Conservation (phyloP, 768 basidiomycete genomes). For the Trametes coccinea region DNA sequence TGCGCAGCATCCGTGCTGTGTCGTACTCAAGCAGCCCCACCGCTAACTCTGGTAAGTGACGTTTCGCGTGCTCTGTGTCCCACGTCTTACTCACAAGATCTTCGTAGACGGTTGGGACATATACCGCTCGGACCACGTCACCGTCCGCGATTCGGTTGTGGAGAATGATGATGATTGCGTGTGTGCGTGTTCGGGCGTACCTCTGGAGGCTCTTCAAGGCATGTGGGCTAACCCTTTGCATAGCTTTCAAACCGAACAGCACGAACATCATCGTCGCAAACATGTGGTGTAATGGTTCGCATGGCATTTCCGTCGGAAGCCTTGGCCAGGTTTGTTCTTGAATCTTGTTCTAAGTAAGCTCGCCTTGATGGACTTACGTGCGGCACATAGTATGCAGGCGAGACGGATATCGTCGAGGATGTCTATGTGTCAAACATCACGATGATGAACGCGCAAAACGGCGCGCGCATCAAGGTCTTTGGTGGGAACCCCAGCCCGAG, state of each 20-base stretch:
- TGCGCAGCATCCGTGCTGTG: slow-evolving; percentile 32
- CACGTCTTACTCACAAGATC: not conserved
- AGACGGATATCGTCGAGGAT: slow-evolving; percentile 46
- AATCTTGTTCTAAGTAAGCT: not conserved
- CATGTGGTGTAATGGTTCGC: slow-evolving; percentile 45
- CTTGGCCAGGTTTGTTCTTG: slow-evolving; percentile 38
- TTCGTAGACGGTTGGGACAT: slow-evolving; percentile 49
- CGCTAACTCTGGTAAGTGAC: slow-evolving; percentile 34
- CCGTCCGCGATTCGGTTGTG: slow-evolving; percentile 39
- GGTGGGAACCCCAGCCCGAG: slow-evolving; percentile 43
- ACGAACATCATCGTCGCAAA: slow-evolving; percentile 44
- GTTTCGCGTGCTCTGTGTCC: not conserved
- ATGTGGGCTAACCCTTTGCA: slow-evolving; percentile 7
- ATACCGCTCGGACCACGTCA: slow-evolving; percentile 40
- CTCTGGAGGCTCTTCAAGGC: too few relatives aligned
- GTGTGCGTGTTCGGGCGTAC: slow-evolving; percentile 23
- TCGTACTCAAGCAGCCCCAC: slow-evolving; percentile 38
- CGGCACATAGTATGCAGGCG: slow-evolving; percentile 35
- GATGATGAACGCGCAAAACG: slow-evolving; percentile 49
- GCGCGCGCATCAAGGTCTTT: slow-evolving; percentile 54
- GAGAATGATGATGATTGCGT: slow-evolving; percentile 46
- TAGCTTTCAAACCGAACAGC: slow-evolving; percentile 47
- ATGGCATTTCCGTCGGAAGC: slow-evolving; percentile 52
- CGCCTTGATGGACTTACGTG: not conserved
- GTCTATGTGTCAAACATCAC: slow-evolving; percentile 43